Percentiles rank a stretch among this genome's conserved stretches.
Evolutionary conservation across 345 rosid species (phyloP).

Genomic region (Brassica incana): DNA sequence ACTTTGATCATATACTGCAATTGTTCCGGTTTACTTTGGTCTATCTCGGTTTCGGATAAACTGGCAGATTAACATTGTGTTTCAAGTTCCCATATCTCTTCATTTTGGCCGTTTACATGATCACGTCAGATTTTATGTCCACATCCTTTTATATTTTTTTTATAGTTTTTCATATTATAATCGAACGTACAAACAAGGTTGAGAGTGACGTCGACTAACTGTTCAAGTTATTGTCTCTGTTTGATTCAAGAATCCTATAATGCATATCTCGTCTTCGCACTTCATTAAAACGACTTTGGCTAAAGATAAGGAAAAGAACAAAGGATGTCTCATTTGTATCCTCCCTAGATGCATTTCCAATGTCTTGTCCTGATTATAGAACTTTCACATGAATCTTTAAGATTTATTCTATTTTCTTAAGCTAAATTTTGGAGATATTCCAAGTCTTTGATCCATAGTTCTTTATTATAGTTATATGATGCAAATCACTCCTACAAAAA

Average conservation of each 20-base stretch:
- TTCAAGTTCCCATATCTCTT: neutral
- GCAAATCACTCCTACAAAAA: neutral
- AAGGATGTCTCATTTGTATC: neutral
- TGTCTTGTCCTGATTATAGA: neutral
- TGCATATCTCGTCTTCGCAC: neutral
- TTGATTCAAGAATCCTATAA: neutral
- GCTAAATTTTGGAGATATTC: neutral
- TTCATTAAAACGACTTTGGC: neutral
- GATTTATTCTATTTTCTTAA: neutral
- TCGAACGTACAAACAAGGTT: neutral
- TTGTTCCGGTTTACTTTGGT: neutral
- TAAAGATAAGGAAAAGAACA: neutral
- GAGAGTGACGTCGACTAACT: neutral
- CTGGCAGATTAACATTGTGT: neutral
- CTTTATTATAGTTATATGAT: neutral
- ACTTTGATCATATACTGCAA: neutral
- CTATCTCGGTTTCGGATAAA: neutral
- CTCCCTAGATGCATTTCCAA: neutral
- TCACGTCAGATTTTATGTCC: neutral
- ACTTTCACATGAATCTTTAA: neutral
- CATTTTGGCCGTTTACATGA: neutral
- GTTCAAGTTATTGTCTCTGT: neutral
- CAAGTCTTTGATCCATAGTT: neutral
- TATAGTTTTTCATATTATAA: neutral
- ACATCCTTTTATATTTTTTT: neutral